Base-by-base conservation (phyloP, 805 yeast species). In the Clavispora fructus region DNA sequence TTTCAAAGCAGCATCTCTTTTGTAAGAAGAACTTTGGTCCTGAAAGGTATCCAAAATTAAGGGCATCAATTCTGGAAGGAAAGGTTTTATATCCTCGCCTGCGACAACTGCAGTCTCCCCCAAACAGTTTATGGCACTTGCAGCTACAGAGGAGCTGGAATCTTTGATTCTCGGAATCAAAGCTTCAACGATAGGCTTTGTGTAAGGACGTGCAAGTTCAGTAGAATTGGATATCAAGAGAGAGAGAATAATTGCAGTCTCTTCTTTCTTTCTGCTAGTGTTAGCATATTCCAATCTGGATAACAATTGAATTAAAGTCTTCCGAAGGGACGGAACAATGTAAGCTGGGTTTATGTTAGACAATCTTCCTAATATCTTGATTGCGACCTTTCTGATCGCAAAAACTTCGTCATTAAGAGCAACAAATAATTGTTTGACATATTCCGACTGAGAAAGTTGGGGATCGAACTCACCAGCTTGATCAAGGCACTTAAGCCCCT, bases 281-380 rank as follows among this genome's bases (percentile, higher is more conserved):
- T 85, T 82, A 1, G 96, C 86, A 62, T 83, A 90, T 57, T 90
- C 95, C 42, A 94, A 69, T 49, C 87, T 87, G 0, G 97, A 89
- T 40, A 95, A 64, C 12, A 91, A 72, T 61, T 92, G 97, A 39
- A 94, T 80, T 50, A 95, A 67, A 0, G 92, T 81, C 61, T 89
- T 92, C 55, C 98, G 76, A 44, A 94, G 71, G 0, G 95, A 87
- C 0, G 99, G 99, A 33, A 92, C 90, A 51, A 94, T 87, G 63
- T 89, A 92, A 0, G 99, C 97, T 0, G 99, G 98, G 57, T 94
- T 94, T 35, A 89, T 84, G 1, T 80, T 67, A 0, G 96, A 85
- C 14, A 94, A 67, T 46, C 97, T 75, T 3, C 99, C 98, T 48
- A 94, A 79, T 10, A 91, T 77, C 42, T 75, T 75, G 30, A 92